Conservation (phyloP, 768 basidiomycete genomes). For the Lentinus brumalis region DNA sequence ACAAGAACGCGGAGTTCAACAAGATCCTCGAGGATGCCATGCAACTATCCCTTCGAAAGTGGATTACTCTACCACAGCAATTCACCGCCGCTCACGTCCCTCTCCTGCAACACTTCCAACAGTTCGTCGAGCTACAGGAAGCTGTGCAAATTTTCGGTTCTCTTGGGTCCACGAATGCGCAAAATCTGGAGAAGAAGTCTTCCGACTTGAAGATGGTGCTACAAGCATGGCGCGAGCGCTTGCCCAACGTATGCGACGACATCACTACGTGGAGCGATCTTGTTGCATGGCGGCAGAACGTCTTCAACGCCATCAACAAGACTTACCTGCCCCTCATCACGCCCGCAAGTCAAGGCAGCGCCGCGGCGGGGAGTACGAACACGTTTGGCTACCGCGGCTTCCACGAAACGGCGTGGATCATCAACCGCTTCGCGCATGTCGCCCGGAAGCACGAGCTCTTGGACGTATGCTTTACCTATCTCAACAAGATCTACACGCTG, state of each 20-base stretch:
- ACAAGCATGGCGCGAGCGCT: conserved; percentile 94
- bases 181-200: conserved; percentile 93
- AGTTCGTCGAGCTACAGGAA: conserved; percentile 97
- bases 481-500: conserved; percentile 97
- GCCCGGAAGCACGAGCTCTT: conserved; percentile 95
- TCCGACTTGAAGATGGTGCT: conserved; percentile 95
- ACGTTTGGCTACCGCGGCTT: conserved; percentile 95
- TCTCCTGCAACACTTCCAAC: conserved; percentile 95
- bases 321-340: conserved; percentile 90
- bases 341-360: conserved; percentile 48
- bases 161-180: conserved; percentile 79
- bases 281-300: conserved; percentile 99
- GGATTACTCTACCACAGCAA: conserved; percentile 85
- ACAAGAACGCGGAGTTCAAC: conserved; percentile 88
- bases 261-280: conserved; percentile 99
- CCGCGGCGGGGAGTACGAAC: conserved; percentile 60
- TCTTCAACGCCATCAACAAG: conserved; percentile 96
- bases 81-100: conserved; percentile 93
- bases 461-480: conserved; percentile 91
- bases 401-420: conserved; percentile 99
- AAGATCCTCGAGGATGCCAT: conserved; percentile 92
- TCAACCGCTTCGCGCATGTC: conserved; percentile 98
- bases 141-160: conserved; percentile 94
- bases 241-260: conserved; percentile 95
- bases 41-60: conserved; percentile 95